Evolutionary conservation across 176 grass and related monocot species (phyloP), one percentile per base, ranked within the genome.

Genomic region (Zizania latifolia): DNA sequence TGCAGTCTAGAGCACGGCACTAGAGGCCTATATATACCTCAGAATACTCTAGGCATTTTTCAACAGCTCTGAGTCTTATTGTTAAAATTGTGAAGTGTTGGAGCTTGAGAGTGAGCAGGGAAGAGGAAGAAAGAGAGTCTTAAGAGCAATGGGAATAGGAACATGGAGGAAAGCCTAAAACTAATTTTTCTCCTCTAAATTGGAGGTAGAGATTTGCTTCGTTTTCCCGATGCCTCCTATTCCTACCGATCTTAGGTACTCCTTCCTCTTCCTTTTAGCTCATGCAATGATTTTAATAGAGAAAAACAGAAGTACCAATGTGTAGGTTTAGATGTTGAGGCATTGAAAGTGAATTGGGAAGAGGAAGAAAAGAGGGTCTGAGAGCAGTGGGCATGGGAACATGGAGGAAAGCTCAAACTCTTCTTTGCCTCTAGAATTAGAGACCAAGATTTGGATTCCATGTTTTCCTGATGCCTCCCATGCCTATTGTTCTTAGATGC

Each of bases 171-270:
- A 71, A 63, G 21, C 29, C 34, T 17, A 10, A 15, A 24, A 33
- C 17, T 72, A 13, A 48, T 6, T 48, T 19, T 48, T 48, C 44
- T 48, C 4, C 44, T 45, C 14, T 14, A 16, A 1, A 72, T 56
- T 8, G 2, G 17, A 71, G 11, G 53, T 11, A 7, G 21, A 57
- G 34, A 65, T 69, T 45, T 74, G 48, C 58, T 65, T 36, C 36
- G n/a, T 71, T 68, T 83, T 83, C 61, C 62, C 29, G 57, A 51
- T 83, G 81, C 81, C 48, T 75, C 62, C 61, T 61, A 82, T 82
- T 82, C 80, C 58, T 76, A 76, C n/a, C n/a, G n/a, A n/a, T n/a
- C n/a, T n/a, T n/a, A n/a, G n/a, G n/a, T n/a, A n/a, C n/a, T n/a
- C n/a, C n/a, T n/a, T n/a, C n/a, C n/a, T n/a, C n/a, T n/a, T n/a